Conservation (phyloP, 2,329 filamentous ascomycete species). For the Hypoxylon sp. region DNA sequence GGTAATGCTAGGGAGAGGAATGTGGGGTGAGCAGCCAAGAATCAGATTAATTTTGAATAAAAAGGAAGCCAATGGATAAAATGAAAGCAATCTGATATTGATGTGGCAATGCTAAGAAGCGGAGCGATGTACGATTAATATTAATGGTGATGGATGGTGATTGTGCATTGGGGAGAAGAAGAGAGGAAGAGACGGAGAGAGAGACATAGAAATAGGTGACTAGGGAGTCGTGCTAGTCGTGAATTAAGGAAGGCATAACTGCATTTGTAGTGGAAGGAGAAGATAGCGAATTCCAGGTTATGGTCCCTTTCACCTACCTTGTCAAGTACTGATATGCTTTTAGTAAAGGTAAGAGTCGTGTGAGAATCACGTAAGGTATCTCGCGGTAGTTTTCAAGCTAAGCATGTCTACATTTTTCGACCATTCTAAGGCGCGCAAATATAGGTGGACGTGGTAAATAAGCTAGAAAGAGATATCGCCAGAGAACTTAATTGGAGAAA, state of each 20-base stretch:
- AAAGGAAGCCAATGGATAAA: constrained; percentile 3
- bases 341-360: too few species aligned
- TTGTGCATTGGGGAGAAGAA: background rate
- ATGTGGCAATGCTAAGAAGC: constrained; percentile 1
- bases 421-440: background rate
- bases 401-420: too few species aligned
- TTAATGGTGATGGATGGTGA: background rate
- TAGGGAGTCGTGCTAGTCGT: background rate
- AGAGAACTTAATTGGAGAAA: background rate
- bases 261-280: background rate
- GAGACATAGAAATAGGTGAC: background rate
- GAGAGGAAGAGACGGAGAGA: background rate
- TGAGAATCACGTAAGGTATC: too few species aligned
- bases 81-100: constrained; percentile 1
- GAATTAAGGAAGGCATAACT: background rate
- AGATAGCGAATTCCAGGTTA: background rate
- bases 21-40: background rate
- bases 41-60: background rate
- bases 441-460: background rate
- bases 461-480: background rate
- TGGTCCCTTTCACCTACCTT: background rate
- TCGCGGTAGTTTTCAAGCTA: too few species aligned
- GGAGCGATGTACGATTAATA: constrained; percentile 10
- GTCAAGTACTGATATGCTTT: too few species aligned
- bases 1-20: background rate